Base-by-base conservation (phyloP, 1,139 yeast species). In the Yamadazyma triangularis region DNA sequence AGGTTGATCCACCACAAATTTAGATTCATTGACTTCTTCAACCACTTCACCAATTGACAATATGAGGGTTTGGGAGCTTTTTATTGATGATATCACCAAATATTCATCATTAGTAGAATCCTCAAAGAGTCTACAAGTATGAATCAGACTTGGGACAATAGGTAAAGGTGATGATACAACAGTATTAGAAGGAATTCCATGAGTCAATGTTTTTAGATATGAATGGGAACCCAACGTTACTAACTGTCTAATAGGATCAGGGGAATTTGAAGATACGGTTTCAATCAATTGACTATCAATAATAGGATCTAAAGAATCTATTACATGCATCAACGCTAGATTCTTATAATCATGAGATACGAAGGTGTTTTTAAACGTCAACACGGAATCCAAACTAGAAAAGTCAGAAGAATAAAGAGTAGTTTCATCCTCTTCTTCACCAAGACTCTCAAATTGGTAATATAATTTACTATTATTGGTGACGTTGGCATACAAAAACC, bases 391-490 rank as follows among this genome's bases (percentile, higher is more conserved):
- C 6, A 18, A 7, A 18, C 9, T 9, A 18, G 6, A 7, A 18
- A 18, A 18, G 9, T 18, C 20, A 18, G 20, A 18, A 18, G 20
- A 18, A 7, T 18, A 7, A 9, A 18, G 8, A 7, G 20, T 18
- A 9, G 20, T 18, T 18, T 18, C 20, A 26, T 69, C 72, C 28
- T 71, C 77, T 4, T 27, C 55, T 5, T 56, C 65, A 2, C 94
- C 96, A 25, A 89, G 61, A 35, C 74, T 75, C 38, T 82, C 88
- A 49, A 88, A 83, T 52, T 87, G 95, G 46, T 80, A 86, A 16
- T 84, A 61, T 15, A 63, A 54, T 42, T 79, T 83, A 46, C 81
- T 78, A 16, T 82, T 77, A 37, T 64, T 58, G 37, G 80, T 79
- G 8, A 77, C 62, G 40, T 82, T 79, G 1, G 83, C 83, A 50